phyloP scores from a whole-genome alignment of 192 early-diverging fungal genomes.

The Phycomyces nitens region DNA sequence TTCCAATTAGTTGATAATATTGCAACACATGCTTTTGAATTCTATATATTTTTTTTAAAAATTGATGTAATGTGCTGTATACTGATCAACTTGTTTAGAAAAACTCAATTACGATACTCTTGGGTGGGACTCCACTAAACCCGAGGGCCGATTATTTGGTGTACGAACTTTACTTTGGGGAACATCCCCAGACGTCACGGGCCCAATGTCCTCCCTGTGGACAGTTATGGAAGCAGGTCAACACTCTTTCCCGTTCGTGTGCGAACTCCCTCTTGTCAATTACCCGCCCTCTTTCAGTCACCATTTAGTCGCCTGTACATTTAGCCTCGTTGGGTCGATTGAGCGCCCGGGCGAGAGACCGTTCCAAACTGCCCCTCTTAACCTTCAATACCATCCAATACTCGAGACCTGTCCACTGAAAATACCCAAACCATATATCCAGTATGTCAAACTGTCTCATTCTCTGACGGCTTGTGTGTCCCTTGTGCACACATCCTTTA shows the following conservation, averaged over 20 bases:
- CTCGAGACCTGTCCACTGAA: not conserved
- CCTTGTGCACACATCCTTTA: not conserved
- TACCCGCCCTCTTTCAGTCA: conserved; percentile 25
- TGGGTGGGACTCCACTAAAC: conserved; percentile 5
- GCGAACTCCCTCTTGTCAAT: conserved; percentile 32
- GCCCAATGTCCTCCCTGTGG: conserved; percentile 10
- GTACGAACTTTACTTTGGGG: conserved; percentile 30
- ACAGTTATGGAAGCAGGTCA: conserved; percentile 22
- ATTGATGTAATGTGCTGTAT: too few species aligned
- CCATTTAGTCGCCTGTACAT: conserved; percentile 7
- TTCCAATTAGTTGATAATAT: too few species aligned
- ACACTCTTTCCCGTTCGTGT: conserved; percentile 28
- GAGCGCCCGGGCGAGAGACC: conserved; percentile 20
- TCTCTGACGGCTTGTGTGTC: not conserved
- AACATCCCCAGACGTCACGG: not conserved
- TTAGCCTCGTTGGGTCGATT: conserved; percentile 6
- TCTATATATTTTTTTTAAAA: too few species aligned
- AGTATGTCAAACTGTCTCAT: not conserved
- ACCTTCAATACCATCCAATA: conserved; percentile 10
- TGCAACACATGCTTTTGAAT: too few species aligned
- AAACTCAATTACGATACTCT: conserved; percentile 14
- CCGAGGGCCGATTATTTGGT: conserved; percentile 17
- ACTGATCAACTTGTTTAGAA: not conserved
- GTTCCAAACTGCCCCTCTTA: conserved; percentile 13
- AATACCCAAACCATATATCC: not conserved